Conservation (phyloP, 2,329 filamentous ascomycete species). For the Alternaria longipes region DNA sequence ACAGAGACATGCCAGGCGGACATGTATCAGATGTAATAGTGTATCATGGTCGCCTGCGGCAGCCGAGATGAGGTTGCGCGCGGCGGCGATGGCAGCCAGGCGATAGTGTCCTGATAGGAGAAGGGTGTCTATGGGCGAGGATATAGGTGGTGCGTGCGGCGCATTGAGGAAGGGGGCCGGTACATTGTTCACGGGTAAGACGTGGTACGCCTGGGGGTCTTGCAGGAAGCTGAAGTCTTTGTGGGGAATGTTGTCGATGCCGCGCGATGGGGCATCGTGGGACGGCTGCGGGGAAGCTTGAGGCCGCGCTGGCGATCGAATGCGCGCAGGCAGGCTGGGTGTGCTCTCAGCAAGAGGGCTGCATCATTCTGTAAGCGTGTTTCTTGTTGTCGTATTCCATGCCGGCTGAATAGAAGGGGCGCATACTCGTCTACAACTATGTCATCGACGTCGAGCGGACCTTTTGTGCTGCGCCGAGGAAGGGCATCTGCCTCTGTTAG, state of each 20-base stretch:
- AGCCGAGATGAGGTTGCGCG: slow-evolving; percentile 65
- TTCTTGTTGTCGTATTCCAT: slow-evolving; percentile 1
- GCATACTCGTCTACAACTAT: slow-evolving; percentile 72
- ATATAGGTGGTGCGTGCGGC: slow-evolving; percentile 66
- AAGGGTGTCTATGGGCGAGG: slow-evolving; percentile 72
- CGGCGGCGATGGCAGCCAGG: slow-evolving; percentile 75
- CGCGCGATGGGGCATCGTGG: slow-evolving; percentile 28
- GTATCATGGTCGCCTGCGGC: slow-evolving; percentile 66
- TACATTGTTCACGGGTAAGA: slow-evolving; percentile 70
- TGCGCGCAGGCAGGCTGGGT: slow-evolving; percentile 27
- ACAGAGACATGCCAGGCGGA: slow-evolving; percentile 81
- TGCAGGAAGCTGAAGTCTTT: slow-evolving; percentile 72
- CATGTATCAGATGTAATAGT: slow-evolving; percentile 83
- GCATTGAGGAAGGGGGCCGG: slow-evolving; percentile 74
- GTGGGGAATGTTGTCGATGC: slow-evolving; percentile 51
- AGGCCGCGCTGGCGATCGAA: slow-evolving; percentile 32
- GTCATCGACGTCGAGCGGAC: slow-evolving; percentile 70
- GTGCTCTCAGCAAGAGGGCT: slow-evolving; percentile 36
- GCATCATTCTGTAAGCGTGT: slow-evolving; percentile 20
- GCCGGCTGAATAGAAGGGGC: slow-evolving; percentile 18
- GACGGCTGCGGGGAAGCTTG: slow-evolving; percentile 30
- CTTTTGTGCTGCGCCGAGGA: slow-evolving; percentile 76
- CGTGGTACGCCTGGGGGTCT: slow-evolving; percentile 64
- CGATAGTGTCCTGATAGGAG: slow-evolving; percentile 80
- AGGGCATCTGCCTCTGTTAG: slow-evolving; percentile 59